Percentiles rank a stretch among this genome's conserved stretches.
These are phyloP conservation scores for Didymella exigua DNA, from an alignment of 2,329 filamentous ascomycete species.

Conservation along the genomic window DNA sequence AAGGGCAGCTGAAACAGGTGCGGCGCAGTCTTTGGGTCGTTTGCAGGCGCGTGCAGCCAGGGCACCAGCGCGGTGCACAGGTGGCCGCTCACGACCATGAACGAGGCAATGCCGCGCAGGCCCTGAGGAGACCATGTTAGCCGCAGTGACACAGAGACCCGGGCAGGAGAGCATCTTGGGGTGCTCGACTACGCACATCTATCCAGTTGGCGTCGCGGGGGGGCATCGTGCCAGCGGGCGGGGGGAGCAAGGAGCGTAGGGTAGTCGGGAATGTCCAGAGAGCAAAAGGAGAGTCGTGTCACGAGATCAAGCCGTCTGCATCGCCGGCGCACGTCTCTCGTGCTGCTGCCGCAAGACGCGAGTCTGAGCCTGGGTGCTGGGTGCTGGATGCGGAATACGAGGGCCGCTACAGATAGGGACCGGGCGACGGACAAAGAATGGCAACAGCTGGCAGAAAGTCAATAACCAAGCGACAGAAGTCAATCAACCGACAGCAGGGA, in stretches of 20 bases:
- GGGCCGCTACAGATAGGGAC: background rate
- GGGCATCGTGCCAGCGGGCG: conserved; percentile 31
- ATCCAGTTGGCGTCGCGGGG: conserved; percentile 49
- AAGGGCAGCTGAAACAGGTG: conserved; percentile 64
- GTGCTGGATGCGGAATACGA: background rate
- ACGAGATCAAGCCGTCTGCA: conserved; percentile 13
- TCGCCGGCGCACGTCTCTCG: conserved; percentile 12
- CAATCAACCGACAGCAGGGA: background rate
- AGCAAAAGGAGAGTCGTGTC: conserved; percentile 7
- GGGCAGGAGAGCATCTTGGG: no score
- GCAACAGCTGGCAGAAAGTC: no score
- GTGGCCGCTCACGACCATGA: conserved; percentile 52
- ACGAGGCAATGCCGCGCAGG: conserved; percentile 50
- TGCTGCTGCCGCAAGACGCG: conserved; percentile 1
- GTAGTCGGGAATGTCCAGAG: conserved; percentile 19
- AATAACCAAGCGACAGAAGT: no score
- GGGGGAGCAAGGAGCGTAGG: conserved; percentile 7
- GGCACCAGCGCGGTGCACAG: conserved; percentile 51
- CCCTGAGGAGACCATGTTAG: conserved; percentile 43
- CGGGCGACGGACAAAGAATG: background rate
- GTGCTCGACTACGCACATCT: conserved; percentile 36
- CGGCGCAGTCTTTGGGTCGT: conserved; percentile 52
- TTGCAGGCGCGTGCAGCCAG: conserved; percentile 49
- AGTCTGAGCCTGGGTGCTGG: background rate
- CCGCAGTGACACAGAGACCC: no score